Evolutionary conservation across 129 eudicot genomes (phyloP), one percentile per base, ranked within the genome.

Genomic region (Centrapalus pauciflorus): DNA sequence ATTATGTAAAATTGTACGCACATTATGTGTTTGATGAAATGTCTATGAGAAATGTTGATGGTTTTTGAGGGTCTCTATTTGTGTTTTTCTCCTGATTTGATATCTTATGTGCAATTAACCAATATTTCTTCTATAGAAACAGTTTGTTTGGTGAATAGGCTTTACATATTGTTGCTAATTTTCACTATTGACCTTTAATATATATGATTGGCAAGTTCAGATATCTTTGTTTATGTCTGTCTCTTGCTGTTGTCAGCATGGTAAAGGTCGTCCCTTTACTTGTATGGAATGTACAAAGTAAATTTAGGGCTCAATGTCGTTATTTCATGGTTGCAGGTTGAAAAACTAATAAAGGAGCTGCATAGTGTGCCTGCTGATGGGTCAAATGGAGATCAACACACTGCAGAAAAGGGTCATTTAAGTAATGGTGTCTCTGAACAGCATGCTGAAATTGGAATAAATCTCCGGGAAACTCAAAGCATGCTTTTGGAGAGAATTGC

Each of bases 401-500:
- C 70, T 25, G n/a, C 49, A 2, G 90, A 83, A 49, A 82, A 77
- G 48, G 71, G 72, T 64, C 85, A 85, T 64, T 32, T 81, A 27
- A 81, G 87, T 87, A 88, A 88, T 50, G 93, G 96, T 40, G 60
- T 83, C 72, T 77, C 94, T 46, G 64, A 75, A 61, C 98, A 88
- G 17, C 83, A 93, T 80, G 78, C 77, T 55, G 95, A 93, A 77
- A 83, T 69, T 70, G 95, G 96, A 58, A 69, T 79, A 32, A 84
- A 71, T 64, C 67, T 83, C 46, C 82, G 98, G 79, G 98, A 88
- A 77, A 88, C 96, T 43, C 98, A 88, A 73, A 93, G 98, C 83
- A 84, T 93, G 96, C 96, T 88, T 76, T 78, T 93, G 80, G 98
- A 93, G 77, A 83, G 98, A 78, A 93, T 93, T 77, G 95, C 98